Evolutionary conservation across 2,329 filamentous ascomycete genomes (phyloP).

Genomic region (Arthrobotrys iridis): DNA sequence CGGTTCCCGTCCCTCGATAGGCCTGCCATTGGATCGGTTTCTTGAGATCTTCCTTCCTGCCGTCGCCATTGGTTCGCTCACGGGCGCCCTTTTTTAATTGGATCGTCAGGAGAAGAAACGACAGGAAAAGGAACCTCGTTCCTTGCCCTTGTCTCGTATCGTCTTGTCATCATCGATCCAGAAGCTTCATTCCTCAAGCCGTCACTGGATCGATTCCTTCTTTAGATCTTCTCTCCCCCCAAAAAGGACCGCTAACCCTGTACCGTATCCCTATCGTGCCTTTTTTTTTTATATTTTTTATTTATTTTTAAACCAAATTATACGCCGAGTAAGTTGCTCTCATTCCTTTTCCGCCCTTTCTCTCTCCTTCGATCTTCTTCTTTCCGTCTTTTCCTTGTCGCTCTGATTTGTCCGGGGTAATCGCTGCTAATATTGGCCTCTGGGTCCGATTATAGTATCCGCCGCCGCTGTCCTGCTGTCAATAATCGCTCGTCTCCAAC

Average conservation of each 20-base stretch:
- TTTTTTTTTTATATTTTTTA: too few species aligned
- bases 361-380: neutral
- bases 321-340: too few species aligned
- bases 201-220: too few species aligned
- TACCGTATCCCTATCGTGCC: too few species aligned
- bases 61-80: neutral
- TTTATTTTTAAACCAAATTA: too few species aligned
- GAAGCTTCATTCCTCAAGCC: too few species aligned
- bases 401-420: neutral
- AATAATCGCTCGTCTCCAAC: conserved; percentile 9
- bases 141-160: neutral
- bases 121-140: neutral
- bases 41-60: neutral
- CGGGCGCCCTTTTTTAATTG: conserved; percentile 22
- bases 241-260: too few species aligned
- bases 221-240: too few species aligned
- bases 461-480: neutral
- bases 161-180: neutral
- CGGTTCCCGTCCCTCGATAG: too few species aligned
- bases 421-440: conserved; percentile 10
- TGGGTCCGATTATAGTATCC: neutral
- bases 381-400: neutral
- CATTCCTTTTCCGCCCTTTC: too few species aligned
- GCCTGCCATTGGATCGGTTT: too few species aligned
- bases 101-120: conserved; percentile 45